Evolutionary conservation across 345 rosid species (phyloP), one percentile per base, ranked within the genome.

Genomic region (Bruguiera gymnorhiza): DNA sequence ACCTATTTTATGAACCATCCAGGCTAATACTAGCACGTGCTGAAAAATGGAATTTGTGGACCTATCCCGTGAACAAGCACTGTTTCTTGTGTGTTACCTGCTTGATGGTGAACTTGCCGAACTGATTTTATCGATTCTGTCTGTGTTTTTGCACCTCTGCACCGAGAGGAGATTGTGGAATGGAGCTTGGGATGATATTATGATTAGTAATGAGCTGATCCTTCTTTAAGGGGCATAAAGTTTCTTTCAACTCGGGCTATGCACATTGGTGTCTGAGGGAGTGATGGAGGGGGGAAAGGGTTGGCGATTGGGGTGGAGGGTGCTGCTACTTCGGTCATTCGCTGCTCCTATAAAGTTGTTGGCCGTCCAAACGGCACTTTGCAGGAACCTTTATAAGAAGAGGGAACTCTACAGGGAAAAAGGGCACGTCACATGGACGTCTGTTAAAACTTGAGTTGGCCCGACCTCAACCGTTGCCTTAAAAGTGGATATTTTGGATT

Each of bases 1-100:
- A 16, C 66, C 48, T 29, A 37, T 71, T 68, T 60, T 31, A 46
- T 50, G 26, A 48, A 31, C 23, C 18, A 21, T 60, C 50, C 62
- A 27, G 31, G 52, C 50, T 13, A 4, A 43, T 15, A 43, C 6
- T 10, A 43, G 50, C 50, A 52, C 16, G 32, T 51, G 31, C 60
- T 36, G 20, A 62, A 70, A 39, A 23, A 9, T 6, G 30, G 69
- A 58, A 61, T 13, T 21, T 32, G 51, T 27, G 11, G 54, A 34
- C n/a, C 20, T n/a, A 23, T 11, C 16, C 29, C 34, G 46, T 59
- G 39, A 6, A 56, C 51, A 52, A 52, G 55, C 30, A 39, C 21
- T 39, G 32, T 20, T 11, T 55, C 20, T 60, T 43, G 50, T 13
- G 3, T 43, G 1, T 43, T 13, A 18, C 50, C 5, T 43, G 50